Base-by-base conservation (phyloP, 2,329 filamentous ascomycete genomes). In the Aspergillus viridinutans region DNA sequence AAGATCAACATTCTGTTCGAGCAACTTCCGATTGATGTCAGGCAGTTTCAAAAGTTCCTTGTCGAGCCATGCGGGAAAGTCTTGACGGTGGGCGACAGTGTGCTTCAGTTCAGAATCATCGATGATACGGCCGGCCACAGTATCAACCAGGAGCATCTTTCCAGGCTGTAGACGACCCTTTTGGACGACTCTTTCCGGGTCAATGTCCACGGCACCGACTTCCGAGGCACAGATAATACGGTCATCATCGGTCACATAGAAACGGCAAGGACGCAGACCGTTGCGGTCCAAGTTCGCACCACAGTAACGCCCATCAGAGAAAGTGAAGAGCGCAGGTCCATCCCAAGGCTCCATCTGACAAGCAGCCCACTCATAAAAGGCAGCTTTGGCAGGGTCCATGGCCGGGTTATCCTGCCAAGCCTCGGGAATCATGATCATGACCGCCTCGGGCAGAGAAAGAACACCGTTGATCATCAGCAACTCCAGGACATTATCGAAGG, bases 311-410 rank as follows among this genome's bases (percentile, higher is more conserved):
- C 93, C 93, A 74, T 97, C 93, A 28, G 93, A 91, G 76, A 97
- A 97, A 6, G 92, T 97, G 81, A 97, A 97, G 32, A 97, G 85
- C 55, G 93, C 93, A 35, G 93, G 93, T 20, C 93, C 93, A 76
- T 97, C 93, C 93, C 93, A 97, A 17, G 93, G 92, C 80, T 97
- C 93, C 93, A 97, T 97, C 81, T 96, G 90, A 76, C 93, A 97
- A 64, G 92, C 92, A 69, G 93, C 93, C 92, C 93, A 97, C 75
- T 97, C 92, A 78, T 97, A 97, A 78, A 97, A 97, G 52, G 93
- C 93, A 58, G 92, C 90, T 80, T 97, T 97, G 70, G 90, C 90
- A 56, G 92, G 90, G 68, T 97, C 92, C 89, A 97, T 96, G 58
- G 86, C 81, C 40, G 86, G 81, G 75, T 97, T 97, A 60, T 92